Evolutionary conservation across 805 yeast genomes (phyloP).

Genomic region (Candida quercuum): DNA sequence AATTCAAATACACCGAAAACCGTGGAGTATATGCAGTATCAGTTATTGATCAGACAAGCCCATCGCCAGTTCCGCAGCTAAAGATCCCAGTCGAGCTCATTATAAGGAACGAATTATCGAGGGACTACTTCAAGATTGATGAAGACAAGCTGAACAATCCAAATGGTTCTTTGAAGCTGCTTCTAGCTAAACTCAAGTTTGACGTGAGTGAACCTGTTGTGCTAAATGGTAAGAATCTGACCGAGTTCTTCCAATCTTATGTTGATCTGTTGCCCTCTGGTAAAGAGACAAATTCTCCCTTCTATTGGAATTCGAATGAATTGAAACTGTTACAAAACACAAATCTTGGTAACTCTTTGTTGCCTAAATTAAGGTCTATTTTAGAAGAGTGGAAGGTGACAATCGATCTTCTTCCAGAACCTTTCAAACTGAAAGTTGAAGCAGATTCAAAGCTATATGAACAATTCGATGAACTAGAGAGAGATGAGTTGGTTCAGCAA

Average conservation of each 20-base stretch:
- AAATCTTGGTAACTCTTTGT: conserved; percentile 52
- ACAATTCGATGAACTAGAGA: conserved; percentile 8
- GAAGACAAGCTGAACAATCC: conserved; percentile 12
- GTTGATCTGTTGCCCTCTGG: conserved; percentile 44
- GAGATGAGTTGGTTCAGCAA: conserved; percentile 15
- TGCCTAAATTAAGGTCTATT: conserved; percentile 39
- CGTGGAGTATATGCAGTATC: conserved; percentile 34
- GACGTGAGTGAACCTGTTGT: conserved; percentile 13
- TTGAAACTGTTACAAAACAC: conserved; percentile 54
- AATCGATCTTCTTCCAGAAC: conserved; percentile 7
- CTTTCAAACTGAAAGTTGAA: conserved; percentile 2
- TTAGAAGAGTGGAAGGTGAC: conserved; percentile 56
- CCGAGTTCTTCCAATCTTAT: conserved; percentile 36
- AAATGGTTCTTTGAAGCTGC: conserved; percentile 32
- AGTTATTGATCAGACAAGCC: conserved; percentile 14
- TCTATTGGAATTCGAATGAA: conserved; percentile 55
- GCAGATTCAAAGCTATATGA: conserved; percentile 17
- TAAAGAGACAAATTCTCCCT: conserved; percentile 44
- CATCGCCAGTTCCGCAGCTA: conserved; percentile 18
- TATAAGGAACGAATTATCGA: conserved; percentile 22
- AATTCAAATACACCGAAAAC: conserved; percentile 26
- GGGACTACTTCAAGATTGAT: conserved; percentile 18
- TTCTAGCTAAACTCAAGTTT: conserved; percentile 38
- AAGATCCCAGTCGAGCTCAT: conserved; percentile 27
- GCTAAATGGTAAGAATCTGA: conserved; percentile 17